A percentile compares a stretch with the other conserved stretches of the same genome.
These are phyloP conservation scores for Leucocoprinus leucothites DNA, from an alignment of 768 basidiomycete genomes.

Conservation along the genomic window DNA sequence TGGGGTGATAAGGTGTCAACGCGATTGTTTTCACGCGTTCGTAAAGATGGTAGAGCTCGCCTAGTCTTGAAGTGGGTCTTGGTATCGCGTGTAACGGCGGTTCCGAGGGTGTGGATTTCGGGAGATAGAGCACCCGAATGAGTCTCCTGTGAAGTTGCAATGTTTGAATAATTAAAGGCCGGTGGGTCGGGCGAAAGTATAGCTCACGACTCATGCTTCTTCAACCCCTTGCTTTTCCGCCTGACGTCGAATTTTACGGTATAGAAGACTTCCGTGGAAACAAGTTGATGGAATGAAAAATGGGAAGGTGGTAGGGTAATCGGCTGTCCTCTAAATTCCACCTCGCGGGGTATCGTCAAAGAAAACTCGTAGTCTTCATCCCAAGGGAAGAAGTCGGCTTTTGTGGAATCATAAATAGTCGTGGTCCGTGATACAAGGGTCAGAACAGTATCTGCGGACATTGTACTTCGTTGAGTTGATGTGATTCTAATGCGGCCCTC, in stretches of 20 bases:
- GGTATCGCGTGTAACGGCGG: slow-evolving; percentile 32
- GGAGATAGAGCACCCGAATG: slow-evolving; percentile 40
- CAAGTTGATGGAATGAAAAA: slow-evolving; percentile 22
- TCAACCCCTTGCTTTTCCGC: slow-evolving; percentile 32
- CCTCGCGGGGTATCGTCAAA: slow-evolving; percentile 34
- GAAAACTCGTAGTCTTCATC: slow-evolving; percentile 31
- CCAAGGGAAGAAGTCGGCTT: slow-evolving; percentile 18
- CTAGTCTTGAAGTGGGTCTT: slow-evolving; percentile 19
- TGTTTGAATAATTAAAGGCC: neutral
- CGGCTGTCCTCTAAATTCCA: slow-evolving; percentile 21
- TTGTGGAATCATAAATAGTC: slow-evolving; percentile 24
- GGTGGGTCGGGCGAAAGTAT: no score
- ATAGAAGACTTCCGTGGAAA: slow-evolving; percentile 34
- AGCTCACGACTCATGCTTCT: slow-evolving; percentile 37
- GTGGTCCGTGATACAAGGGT: slow-evolving; percentile 25
- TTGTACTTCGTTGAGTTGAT: slow-evolving; percentile 25
- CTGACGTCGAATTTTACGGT: slow-evolving; percentile 33
- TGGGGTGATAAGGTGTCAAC: slow-evolving; percentile 21
- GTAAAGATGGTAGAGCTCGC: slow-evolving; percentile 19
- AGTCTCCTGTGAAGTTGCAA: slow-evolving; percentile 19
- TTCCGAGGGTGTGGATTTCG: slow-evolving; percentile 35
- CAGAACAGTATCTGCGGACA: slow-evolving; percentile 22
- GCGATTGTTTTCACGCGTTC: slow-evolving; percentile 28
- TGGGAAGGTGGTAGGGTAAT: slow-evolving; percentile 37
- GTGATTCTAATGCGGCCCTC: slow-evolving; percentile 32